These are phyloP conservation scores for Apophysomyces trapeziformis DNA, from an alignment of 371 early-diverging fungal species.

Conservation along the genomic window DNA sequence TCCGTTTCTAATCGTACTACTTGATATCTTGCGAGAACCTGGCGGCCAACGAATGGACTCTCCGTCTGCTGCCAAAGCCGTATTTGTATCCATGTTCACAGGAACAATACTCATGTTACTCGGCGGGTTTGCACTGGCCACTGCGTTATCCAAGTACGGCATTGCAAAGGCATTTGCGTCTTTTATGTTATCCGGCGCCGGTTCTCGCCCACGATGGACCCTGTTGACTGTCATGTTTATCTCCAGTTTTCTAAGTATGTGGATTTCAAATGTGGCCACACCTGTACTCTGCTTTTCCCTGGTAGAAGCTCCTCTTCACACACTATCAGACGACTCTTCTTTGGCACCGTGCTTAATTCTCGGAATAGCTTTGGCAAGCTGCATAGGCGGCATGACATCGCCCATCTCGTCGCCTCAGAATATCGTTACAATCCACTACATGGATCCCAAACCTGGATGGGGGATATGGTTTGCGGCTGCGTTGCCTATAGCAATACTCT, in stretches of 20 bases:
- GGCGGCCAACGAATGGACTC: conserved; percentile 37
- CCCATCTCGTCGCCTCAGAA: conserved; percentile 97
- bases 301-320: conserved; percentile 70
- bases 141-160: conserved; percentile 82
- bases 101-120: conserved; percentile 95
- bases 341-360: conserved; percentile 77
- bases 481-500: conserved; percentile 70
- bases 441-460: conserved; percentile 88
- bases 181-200: conserved; percentile 72
- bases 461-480: conserved; percentile 81
- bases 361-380: conserved; percentile 95
- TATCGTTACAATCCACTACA: conserved; percentile 81
- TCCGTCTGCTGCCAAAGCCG: conserved; percentile 68
- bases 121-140: conserved; percentile 95
- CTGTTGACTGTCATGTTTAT: conserved; percentile 80
- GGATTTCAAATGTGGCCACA: conserved; percentile 85
- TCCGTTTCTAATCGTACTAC: conserved; percentile 71
- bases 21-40: conserved; percentile 70
- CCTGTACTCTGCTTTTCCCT: conserved; percentile 82
- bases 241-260: conserved; percentile 76
- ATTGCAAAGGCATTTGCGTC: conserved; percentile 80
- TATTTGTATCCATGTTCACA: conserved; percentile 93
- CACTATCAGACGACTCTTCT: conserved; percentile 54
- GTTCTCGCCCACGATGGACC: conserved; percentile 71
- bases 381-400: conserved; percentile 94